These are phyloP conservation scores for Arabis hirsuta DNA, from an alignment of 345 rosid species.

Conservation along the genomic window DNA sequence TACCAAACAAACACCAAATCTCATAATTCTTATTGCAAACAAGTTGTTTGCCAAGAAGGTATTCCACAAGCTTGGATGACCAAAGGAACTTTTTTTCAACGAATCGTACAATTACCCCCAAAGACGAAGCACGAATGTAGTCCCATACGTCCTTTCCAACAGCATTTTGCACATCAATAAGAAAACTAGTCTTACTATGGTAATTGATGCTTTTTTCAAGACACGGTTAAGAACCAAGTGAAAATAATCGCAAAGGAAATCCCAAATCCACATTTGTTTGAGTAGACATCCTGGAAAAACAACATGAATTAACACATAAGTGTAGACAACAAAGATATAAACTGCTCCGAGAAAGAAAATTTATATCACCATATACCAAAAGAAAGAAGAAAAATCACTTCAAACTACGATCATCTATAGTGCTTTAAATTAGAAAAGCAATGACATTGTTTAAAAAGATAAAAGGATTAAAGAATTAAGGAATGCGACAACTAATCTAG, in stretches of 20 bases:
- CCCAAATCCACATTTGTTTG: slow-evolving; percentile 6
- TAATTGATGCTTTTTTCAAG: neutral
- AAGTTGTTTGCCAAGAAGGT: neutral
- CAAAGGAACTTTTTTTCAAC: neutral
- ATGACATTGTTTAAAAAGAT: no score
- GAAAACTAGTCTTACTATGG: neutral
- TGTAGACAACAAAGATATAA: no score
- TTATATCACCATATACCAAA: no score
- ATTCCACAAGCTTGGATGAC: slow-evolving; percentile 13
- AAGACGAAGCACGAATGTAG: neutral
- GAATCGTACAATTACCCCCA: neutral
- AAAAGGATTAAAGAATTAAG: no score
- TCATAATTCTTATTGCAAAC: neutral
- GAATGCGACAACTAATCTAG: no score
- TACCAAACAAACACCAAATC: slow-evolving; percentile 6
- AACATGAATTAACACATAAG: no score
- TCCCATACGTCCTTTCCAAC: neutral
- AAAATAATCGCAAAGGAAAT: neutral
- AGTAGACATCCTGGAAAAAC: neutral
- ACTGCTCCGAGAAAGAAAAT: no score
- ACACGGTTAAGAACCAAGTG: slow-evolving; percentile 10
- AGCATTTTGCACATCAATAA: neutral
- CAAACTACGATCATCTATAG: no score
- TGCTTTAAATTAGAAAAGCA: no score
- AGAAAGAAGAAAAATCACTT: no score